Evolutionary conservation across 2,329 filamentous ascomycete species (phyloP).

Genomic region (Scedosporium dehoogii): DNA sequence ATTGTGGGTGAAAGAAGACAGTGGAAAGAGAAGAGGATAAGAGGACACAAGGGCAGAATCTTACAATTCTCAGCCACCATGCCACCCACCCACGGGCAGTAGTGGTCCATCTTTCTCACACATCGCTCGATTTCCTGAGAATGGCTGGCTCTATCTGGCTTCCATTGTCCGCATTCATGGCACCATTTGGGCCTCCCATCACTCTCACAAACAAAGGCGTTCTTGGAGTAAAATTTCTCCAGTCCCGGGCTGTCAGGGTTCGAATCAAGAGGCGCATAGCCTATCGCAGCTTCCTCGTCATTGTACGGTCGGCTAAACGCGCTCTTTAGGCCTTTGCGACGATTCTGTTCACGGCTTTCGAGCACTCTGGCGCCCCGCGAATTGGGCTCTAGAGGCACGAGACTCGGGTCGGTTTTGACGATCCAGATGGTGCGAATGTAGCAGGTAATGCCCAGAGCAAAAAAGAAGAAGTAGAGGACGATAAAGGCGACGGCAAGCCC

Average conservation of each 20-base stretch:
- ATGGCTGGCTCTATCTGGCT: conserved; percentile 80
- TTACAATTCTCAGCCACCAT: conserved; percentile 72
- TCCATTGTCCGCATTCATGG: conserved; percentile 73
- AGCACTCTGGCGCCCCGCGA: not conserved
- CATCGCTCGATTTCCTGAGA: conserved; percentile 74
- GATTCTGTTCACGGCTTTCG: not conserved
- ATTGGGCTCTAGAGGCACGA: conserved; percentile 50
- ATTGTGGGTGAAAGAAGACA: not conserved
- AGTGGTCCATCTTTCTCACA: conserved; percentile 87
- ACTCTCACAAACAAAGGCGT: conserved; percentile 73
- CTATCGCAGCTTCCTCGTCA: conserved; percentile 13
- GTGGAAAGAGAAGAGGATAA: too few relatives aligned
- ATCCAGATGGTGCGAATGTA: conserved; percentile 64
- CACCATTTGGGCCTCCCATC: conserved; percentile 86
- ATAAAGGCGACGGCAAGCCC: conserved; percentile 60
- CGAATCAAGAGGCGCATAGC: conserved; percentile 24
- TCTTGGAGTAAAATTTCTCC: conserved; percentile 69
- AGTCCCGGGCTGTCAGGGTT: conserved; percentile 57
- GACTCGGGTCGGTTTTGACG: conserved; percentile 62
- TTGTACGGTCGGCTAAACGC: conserved; percentile 11
- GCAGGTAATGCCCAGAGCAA: conserved; percentile 53
- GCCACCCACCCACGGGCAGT: conserved; percentile 94
- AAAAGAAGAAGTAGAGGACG: conserved; percentile 60
- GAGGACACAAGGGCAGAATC: conserved; percentile 14
- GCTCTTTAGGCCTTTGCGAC: conserved; percentile 17